phyloP scores from a whole-genome alignment of 176 grass and related monocot species.

The Saccharum spontaneum region DNA sequence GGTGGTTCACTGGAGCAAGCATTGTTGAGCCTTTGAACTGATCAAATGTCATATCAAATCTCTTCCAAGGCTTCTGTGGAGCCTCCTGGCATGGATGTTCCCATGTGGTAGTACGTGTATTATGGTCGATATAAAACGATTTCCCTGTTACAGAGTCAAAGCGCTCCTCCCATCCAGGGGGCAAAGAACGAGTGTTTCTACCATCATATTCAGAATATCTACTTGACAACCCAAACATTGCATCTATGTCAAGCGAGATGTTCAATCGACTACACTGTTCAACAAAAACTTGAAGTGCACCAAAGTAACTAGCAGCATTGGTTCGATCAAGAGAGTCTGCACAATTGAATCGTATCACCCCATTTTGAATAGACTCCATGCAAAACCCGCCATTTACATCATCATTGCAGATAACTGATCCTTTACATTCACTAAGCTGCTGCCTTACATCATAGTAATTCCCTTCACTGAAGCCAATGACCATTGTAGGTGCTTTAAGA shows the following conservation, averaged over 20 bases:
- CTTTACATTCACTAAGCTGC: slow-evolving; percentile 77
- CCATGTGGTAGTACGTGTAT: slow-evolving; percentile 86
- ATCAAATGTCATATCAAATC: slow-evolving; percentile 97
- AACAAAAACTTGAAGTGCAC: slow-evolving; percentile 97
- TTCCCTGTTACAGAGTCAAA: slow-evolving; percentile 93
- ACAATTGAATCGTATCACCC: slow-evolving; percentile 98
- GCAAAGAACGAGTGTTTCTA: slow-evolving; percentile 56
- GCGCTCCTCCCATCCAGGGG: slow-evolving; percentile 91
- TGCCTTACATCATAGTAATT: slow-evolving; percentile 69
- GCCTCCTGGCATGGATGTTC: slow-evolving; percentile 82
- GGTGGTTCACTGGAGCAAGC: slow-evolving; percentile 81
- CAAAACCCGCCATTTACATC: slow-evolving; percentile 69
- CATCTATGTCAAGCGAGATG: slow-evolving; percentile 80
- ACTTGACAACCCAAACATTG: slow-evolving; percentile 60
- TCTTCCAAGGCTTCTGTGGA: slow-evolving; percentile 83
- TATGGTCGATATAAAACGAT: slow-evolving; percentile 94
- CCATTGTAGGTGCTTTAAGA: slow-evolving; percentile 80
- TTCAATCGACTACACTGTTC: slow-evolving; percentile 84
- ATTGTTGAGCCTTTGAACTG: slow-evolving; percentile 90
- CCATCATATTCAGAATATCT: slow-evolving; percentile 61
- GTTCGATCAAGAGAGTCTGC: slow-evolving; percentile 99
- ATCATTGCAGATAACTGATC: slow-evolving; percentile 62
- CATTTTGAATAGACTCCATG: slow-evolving; percentile 82
- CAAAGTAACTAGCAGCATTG: slow-evolving; percentile 98
- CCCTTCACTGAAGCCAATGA: slow-evolving; percentile 91